Evolutionary conservation across 2,329 filamentous ascomycete species (phyloP).

Genomic region (Septoria petroselini): DNA sequence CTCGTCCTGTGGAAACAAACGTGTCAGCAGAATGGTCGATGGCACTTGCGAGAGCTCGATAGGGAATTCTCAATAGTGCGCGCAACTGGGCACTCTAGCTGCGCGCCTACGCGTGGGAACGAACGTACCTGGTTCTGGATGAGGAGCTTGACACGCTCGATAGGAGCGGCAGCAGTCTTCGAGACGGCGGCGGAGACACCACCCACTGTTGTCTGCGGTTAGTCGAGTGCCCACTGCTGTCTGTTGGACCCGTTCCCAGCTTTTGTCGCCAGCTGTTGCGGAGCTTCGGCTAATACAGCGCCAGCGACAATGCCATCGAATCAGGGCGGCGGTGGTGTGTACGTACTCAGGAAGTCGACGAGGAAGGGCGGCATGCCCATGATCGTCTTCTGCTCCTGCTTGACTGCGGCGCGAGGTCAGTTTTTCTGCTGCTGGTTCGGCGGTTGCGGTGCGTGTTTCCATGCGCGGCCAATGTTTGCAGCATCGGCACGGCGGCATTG

Average conservation of each 20-base stretch:
- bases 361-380: slow-evolving; percentile 66
- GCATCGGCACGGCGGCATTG: slow-evolving; percentile 10
- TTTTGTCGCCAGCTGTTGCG: slow-evolving; percentile 33
- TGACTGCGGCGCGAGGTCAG: slow-evolving; percentile 16
- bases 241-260: slow-evolving; percentile 20
- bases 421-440: slow-evolving; percentile 5
- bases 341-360: slow-evolving; percentile 99
- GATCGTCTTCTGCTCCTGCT: slow-evolving; percentile 22
- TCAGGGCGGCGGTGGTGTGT: slow-evolving; percentile 7
- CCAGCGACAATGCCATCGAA: slow-evolving; percentile 10
- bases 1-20: slow-evolving; percentile 71
- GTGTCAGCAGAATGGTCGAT: not conserved
- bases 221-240: slow-evolving; percentile 36
- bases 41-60: not conserved
- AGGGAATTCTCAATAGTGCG: not conserved
- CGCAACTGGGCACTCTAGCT: slow-evolving; percentile 3
- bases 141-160: slow-evolving; percentile 99
- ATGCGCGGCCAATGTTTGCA: slow-evolving; percentile 13
- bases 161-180: slow-evolving; percentile 99
- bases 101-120: slow-evolving; percentile 5
- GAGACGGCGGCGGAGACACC: slow-evolving; percentile 99
- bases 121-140: slow-evolving; percentile 99
- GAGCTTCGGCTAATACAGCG: slow-evolving; percentile 18
- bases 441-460: not conserved
- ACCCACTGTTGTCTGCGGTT: slow-evolving; percentile 70